Evolutionary conservation across 805 yeast species (phyloP), one percentile per base, ranked within the genome.

Genomic region (Yamadazyma sp.): DNA sequence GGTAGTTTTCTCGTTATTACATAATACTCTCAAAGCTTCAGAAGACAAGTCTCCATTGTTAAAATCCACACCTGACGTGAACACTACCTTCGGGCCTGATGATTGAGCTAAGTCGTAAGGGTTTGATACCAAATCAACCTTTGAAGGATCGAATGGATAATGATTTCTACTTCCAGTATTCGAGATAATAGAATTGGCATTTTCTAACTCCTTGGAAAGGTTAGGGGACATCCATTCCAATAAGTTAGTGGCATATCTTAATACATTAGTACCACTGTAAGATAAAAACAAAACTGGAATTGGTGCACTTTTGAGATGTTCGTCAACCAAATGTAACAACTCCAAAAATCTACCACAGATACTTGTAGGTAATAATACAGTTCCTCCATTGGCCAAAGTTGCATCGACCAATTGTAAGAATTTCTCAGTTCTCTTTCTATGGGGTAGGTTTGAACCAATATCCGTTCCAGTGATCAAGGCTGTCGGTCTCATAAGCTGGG

Each of bases 221-320:
- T 82, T 73, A 0, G 91, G 77, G 0, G 95, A 80, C 89, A 93
- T 84, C 98, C 98, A 93, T 64, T 93, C 99, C 19, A 91, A 63
- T 82, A 93, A 84, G 39, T 89, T 84, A 10, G 87, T 77, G 0
- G 97, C 96, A 54, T 84, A 87, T 17, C 83, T 75, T 40, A 93
- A 59, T 3, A 83, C 73, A 52, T 91, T 80, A 3, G 88, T 78
- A 17, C 93, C 95, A 0, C 89, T 80, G 50, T 79, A 81, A 3
- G 95, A 79, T n/a, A 85, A 62, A 40, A 88, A 71, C 22, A 85
- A 66, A 7, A 93, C 80, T 0, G 96, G 96, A 9, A 81, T 74
- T 8, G 79, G 75, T 18, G 72, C 67, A 25, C 73, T 71, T 45
- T 64, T 64, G 44, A 86, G 64, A 51, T 77, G 83, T 19, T 77